Evolutionary conservation across 805 yeast species (phyloP).

Genomic region (Sungouiella blattae): DNA sequence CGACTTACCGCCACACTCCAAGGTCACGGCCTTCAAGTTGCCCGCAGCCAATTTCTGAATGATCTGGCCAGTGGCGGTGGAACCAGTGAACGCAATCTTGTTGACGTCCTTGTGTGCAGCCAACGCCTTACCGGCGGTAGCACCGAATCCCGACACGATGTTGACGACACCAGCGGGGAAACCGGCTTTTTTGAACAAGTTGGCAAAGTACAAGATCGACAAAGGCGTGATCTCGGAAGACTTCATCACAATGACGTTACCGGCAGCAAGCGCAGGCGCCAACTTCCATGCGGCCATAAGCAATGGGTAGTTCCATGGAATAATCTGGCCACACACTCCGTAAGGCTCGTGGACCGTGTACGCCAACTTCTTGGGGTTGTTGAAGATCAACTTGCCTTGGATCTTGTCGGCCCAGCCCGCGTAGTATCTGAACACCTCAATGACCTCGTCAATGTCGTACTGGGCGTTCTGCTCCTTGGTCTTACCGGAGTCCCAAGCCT

Average conservation of each 20-base stretch:
- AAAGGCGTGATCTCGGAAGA: slow-evolving; percentile 76
- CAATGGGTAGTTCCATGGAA: slow-evolving; percentile 71
- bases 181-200: slow-evolving; percentile 58
- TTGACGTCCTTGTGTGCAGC: slow-evolving; percentile 56
- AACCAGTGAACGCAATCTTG: slow-evolving; percentile 64
- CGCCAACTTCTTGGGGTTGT: slow-evolving; percentile 50
- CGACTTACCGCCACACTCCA: slow-evolving; percentile 74
- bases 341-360: slow-evolving; percentile 66
- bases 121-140: slow-evolving; percentile 64
- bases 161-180: slow-evolving; percentile 77
- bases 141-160: slow-evolving; percentile 67
- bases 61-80: slow-evolving; percentile 63
- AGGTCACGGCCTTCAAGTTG: slow-evolving; percentile 60
- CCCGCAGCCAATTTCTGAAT: slow-evolving; percentile 60
- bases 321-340: slow-evolving; percentile 65
- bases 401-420: slow-evolving; percentile 65
- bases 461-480: slow-evolving; percentile 46
- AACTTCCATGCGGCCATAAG: slow-evolving; percentile 78
- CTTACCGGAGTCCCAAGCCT: slow-evolving; percentile 48
- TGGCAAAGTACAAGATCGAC: slow-evolving; percentile 60
- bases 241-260: slow-evolving; percentile 69
- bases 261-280: slow-evolving; percentile 80
- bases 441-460: slow-evolving; percentile 46
- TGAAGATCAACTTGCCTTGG: slow-evolving; percentile 42
- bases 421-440: slow-evolving; percentile 46